phyloP scores from a whole-genome alignment of 805 yeast genomes.

The Ascoidea asiatica region DNA sequence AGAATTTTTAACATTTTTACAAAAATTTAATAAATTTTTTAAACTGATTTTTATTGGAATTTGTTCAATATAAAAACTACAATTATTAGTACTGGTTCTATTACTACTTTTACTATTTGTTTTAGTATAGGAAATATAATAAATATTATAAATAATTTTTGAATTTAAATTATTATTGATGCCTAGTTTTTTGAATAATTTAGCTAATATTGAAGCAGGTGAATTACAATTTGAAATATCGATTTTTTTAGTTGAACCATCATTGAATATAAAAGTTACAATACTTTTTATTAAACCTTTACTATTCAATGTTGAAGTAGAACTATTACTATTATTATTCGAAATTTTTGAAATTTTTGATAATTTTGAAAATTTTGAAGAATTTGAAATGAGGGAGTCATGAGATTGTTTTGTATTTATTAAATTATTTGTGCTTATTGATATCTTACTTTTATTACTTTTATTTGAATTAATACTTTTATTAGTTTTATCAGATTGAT shows the following conservation, averaged over 20 bases:
- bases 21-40: too few relatives aligned
- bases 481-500: constrained; percentile 3
- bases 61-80: too few relatives aligned
- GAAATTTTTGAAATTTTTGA: too few relatives aligned
- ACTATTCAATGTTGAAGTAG: constrained; percentile 7
- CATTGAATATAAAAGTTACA: constrained; percentile 60
- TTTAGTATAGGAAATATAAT: constrained; percentile 33
- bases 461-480: constrained; percentile 9
- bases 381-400: too few relatives aligned
- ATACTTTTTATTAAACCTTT: constrained; percentile 17
- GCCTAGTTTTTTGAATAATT: constrained; percentile 40
- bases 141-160: constrained; percentile 64
- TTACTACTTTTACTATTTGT: too few relatives aligned
- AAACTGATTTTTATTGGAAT: too few relatives aligned
- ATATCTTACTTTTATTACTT: too few relatives aligned
- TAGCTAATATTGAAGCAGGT: constrained; percentile 64
- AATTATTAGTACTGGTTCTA: too few relatives aligned
- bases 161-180: constrained; percentile 25
- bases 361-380: too few relatives aligned
- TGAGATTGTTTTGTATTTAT: too few relatives aligned
- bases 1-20: too few relatives aligned
- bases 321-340: constrained; percentile 1
- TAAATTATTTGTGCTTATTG: too few relatives aligned
- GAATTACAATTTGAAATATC: constrained; percentile 70
- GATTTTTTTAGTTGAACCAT: constrained; percentile 56